These are phyloP conservation scores for Rhodosporidiobolus sp. DNA, from an alignment of 768 basidiomycete species.

Conservation along the genomic window DNA sequence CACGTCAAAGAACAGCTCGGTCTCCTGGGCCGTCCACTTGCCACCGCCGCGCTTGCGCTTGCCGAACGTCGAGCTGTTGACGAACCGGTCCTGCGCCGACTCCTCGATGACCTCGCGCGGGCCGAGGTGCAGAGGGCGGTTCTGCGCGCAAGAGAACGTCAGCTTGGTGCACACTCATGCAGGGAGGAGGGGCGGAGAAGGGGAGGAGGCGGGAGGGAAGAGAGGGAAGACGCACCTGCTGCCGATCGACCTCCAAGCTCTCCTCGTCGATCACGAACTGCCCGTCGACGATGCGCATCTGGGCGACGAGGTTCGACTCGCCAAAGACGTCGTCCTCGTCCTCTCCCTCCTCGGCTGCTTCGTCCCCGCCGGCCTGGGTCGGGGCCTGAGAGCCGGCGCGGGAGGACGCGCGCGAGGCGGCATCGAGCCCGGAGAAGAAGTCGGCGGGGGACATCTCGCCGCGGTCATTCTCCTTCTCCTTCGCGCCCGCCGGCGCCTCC, in stretches of 20 bases:
- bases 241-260: slow-evolving; percentile 73
- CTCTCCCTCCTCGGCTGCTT: slow-evolving; percentile 52
- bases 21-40: slow-evolving; percentile 86
- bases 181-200: not conserved
- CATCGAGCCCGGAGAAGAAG: not conserved
- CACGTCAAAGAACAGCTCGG: slow-evolving; percentile 81
- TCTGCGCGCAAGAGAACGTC: not conserved
- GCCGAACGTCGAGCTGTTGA: slow-evolving; percentile 77
- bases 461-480: not conserved
- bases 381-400: not conserved
- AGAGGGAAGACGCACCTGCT: slow-evolving; percentile 52
- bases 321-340: slow-evolving; percentile 61
- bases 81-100: slow-evolving; percentile 72
- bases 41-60: slow-evolving; percentile 70
- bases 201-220: not conserved
- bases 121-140: not conserved
- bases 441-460: not conserved
- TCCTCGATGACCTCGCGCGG: slow-evolving; percentile 51
- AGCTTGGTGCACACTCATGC: not conserved
- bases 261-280: slow-evolving; percentile 83
- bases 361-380: slow-evolving; percentile 22
- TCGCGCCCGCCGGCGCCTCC: not conserved
- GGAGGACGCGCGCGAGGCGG: too few relatives aligned
- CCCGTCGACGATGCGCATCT: slow-evolving; percentile 82
- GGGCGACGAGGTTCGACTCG: slow-evolving; percentile 73